Evolutionary conservation across 1,284 basidiomycete species (phyloP).

Genomic region (Pterulicium gracile): DNA sequence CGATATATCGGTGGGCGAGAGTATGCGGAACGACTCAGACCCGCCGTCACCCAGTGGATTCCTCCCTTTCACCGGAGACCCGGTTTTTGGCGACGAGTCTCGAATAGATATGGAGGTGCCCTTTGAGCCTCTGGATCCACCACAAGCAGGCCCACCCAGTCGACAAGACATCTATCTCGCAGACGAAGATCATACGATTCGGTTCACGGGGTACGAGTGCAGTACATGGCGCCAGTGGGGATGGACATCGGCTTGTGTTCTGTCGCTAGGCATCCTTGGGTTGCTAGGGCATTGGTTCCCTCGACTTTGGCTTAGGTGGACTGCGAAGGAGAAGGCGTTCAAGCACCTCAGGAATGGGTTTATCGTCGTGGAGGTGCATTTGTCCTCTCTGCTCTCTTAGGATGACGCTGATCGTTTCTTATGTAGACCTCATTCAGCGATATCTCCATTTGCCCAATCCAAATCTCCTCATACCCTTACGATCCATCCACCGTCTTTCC

Average conservation of each 20-base stretch:
- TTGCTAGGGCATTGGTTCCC: slow-evolving; percentile 94
- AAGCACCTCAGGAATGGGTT: slow-evolving; percentile 60
- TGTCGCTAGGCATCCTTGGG: slow-evolving; percentile 69
- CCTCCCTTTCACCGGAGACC: slow-evolving; percentile 59
- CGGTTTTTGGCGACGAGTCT: slow-evolving; percentile 70
- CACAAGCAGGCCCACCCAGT: slow-evolving; percentile 67
- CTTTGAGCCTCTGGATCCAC: slow-evolving; percentile 47
- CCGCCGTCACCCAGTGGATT: slow-evolving; percentile 42
- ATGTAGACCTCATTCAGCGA: slow-evolving; percentile 75
- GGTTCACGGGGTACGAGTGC: slow-evolving; percentile 84
- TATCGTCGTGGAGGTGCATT: slow-evolving; percentile 82
- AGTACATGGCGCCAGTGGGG: slow-evolving; percentile 51
- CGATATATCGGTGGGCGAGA: slow-evolving; percentile 35
- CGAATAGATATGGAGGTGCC: slow-evolving; percentile 68
- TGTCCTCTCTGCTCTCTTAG: slow-evolving; percentile 2
- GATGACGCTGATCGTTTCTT: slow-evolving; percentile 10
- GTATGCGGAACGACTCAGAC: slow-evolving; percentile 59
- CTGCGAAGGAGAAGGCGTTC: slow-evolving; percentile 81
- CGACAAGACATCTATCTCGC: slow-evolving; percentile 82
- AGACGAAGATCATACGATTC: slow-evolving; percentile 87
- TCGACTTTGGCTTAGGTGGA: slow-evolving; percentile 78
- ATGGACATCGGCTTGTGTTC: slow-evolving; percentile 67
- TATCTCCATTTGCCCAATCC: slow-evolving; percentile 66
- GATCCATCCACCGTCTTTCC: slow-evolving; percentile 73
- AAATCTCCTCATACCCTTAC: slow-evolving; percentile 63